Evolutionary conservation across 2,329 filamentous ascomycete species (phyloP).

Genomic region (Parastagonospora nodorum): DNA sequence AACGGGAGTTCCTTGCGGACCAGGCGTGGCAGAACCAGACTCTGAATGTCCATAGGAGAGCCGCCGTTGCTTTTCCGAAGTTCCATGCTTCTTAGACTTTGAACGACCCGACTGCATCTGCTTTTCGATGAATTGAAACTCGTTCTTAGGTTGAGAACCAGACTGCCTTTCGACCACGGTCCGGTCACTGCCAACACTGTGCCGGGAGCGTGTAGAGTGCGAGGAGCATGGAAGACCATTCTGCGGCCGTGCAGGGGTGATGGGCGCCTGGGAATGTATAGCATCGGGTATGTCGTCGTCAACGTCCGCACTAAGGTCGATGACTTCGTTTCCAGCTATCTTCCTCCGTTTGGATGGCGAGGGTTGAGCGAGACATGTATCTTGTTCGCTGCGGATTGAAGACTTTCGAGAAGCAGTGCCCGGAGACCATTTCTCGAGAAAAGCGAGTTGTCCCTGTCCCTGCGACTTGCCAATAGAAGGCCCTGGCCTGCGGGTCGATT

Average conservation of each 20-base stretch:
- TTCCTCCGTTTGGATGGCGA: conserved; percentile 26
- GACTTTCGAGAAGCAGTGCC: conserved; percentile 1
- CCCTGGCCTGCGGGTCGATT: conserved; percentile 1
- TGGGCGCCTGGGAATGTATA: background rate
- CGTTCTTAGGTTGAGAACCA: conserved; percentile 13
- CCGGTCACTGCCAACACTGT: conserved; percentile 17
- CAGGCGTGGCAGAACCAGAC: background rate
- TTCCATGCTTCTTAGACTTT: conserved; percentile 6
- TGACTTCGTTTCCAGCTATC: conserved; percentile 11
- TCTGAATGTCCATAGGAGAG: background rate
- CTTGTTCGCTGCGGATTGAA: background rate
- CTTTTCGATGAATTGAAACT: conserved; percentile 18
- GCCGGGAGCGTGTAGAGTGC: conserved; percentile 17
- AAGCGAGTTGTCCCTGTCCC: background rate
- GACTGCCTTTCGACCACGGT: background rate
- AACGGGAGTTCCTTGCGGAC: background rate
- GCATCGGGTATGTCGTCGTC: conserved; percentile 15
- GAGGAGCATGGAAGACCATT: background rate
- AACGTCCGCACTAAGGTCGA: conserved; percentile 18
- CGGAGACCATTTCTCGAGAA: background rate
- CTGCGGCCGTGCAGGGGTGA: background rate
- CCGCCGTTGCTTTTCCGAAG: background rate
- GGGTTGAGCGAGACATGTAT: background rate
- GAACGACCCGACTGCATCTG: conserved; percentile 15
- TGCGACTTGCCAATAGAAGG: conserved; percentile 5